A percentile compares a stretch with the other conserved stretches of the same genome.
These are phyloP conservation scores for Vaucheria bursata DNA, from an alignment of 352 stramenopile genomes.

Conservation along the genomic window DNA sequence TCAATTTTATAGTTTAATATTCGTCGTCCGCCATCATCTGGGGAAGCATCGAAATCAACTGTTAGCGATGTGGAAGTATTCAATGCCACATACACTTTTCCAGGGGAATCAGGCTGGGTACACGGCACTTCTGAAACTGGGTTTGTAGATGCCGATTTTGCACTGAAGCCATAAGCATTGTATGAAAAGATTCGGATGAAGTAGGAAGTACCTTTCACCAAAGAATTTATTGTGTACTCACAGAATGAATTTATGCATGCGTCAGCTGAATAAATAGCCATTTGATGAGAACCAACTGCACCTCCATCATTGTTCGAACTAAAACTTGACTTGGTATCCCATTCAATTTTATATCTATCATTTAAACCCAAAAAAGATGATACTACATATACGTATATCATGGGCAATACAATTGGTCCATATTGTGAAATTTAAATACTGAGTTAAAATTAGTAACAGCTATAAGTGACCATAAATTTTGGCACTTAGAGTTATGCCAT, in stretches of 20 bases:
- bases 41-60: constrained; percentile 64
- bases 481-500: no score
- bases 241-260: constrained; percentile 28
- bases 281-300: constrained; percentile 42
- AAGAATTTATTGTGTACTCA: constrained; percentile 60
- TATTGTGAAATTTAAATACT: no score
- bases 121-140: constrained; percentile 64
- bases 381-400: no score
- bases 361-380: no score
- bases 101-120: constrained; percentile 62
- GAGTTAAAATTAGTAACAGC: no score
- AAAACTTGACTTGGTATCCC: constrained; percentile 71
- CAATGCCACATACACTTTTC: constrained; percentile 52
- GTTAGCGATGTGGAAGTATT: constrained; percentile 55
- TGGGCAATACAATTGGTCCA: no score
- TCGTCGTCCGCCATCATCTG: constrained; percentile 69
- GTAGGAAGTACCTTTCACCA: constrained; percentile 65
- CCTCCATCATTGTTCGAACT: constrained; percentile 51
- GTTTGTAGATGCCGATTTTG: constrained; percentile 56
- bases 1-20: constrained; percentile 74
- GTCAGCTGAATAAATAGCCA: constrained; percentile 16
- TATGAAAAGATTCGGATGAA: constrained; percentile 79
- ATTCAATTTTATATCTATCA: constrained; percentile 76
- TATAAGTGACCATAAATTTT: no score
- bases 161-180: constrained; percentile 80